These are phyloP conservation scores for Viola odorata DNA, from an alignment of 345 rosid genomes.

Conservation along the genomic window DNA sequence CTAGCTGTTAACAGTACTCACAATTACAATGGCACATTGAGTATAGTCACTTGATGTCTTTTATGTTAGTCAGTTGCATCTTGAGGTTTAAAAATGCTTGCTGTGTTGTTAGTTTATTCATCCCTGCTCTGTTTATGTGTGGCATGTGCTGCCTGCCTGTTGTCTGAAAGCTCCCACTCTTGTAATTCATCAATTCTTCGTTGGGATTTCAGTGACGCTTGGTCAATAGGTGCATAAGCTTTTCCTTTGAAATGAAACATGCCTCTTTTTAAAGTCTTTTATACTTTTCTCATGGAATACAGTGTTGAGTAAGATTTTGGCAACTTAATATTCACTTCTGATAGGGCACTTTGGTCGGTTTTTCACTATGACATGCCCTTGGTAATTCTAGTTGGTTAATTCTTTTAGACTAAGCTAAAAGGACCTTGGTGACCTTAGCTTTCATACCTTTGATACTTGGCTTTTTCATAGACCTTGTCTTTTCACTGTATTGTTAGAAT, in stretches of 20 bases:
- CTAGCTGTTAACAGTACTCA: no score
- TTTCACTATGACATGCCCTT: no score
- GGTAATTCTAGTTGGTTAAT: not conserved
- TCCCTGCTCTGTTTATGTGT: not conserved
- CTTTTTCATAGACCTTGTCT: not conserved
- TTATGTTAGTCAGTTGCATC: not conserved
- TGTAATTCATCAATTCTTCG: not conserved
- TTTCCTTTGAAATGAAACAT: not conserved
- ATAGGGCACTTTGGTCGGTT: no score
- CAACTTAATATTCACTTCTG: not conserved
- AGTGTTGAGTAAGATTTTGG: not conserved
- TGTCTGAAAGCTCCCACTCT: not conserved
- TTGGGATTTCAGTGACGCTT: not conserved
- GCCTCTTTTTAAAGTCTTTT: not conserved
- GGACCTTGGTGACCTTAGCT: not conserved
- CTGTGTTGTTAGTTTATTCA: not conserved
- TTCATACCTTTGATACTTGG: not conserved
- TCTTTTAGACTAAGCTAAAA: not conserved
- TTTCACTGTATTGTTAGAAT: not conserved
- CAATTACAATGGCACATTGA: no score
- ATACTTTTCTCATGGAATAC: not conserved
- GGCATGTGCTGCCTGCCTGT: not conserved
- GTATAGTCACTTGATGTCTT: not conserved
- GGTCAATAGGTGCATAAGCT: not conserved
- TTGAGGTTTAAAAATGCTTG: not conserved